Evolutionary conservation across 768 basidiomycete genomes (phyloP).

Genomic region (Suillus bovinus): DNA sequence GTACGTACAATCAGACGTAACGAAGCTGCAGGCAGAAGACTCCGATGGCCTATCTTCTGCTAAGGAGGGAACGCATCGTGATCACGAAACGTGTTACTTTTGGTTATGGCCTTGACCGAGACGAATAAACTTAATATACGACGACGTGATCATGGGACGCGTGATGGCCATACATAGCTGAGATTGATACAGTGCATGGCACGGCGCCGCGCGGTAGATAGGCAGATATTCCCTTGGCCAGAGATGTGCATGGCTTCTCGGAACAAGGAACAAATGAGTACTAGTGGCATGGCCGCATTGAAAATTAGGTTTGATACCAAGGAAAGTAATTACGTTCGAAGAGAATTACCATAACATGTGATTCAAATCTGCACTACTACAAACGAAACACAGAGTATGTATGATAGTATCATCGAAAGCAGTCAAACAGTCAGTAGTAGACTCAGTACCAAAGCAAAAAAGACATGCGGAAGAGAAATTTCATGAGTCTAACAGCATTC

Average conservation of each 20-base stretch:
- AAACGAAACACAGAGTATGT: neutral
- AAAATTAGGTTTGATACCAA: neutral
- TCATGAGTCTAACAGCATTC: conserved; percentile 7
- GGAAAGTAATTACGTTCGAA: neutral
- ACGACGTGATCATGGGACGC: neutral
- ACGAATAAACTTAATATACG: neutral
- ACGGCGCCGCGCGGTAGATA: neutral
- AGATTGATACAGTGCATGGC: neutral
- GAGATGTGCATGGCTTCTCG: neutral
- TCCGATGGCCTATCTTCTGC: neutral
- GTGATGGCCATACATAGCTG: neutral
- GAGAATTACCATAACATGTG: conserved; percentile 3
- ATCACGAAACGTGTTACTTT: neutral
- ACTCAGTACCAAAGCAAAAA: no score
- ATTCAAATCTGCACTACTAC: conserved; percentile 4
- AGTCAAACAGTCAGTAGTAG: neutral
- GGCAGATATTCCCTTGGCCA: neutral
- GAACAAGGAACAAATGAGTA: neutral
- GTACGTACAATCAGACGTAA: conserved; percentile 1
- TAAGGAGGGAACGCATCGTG: neutral
- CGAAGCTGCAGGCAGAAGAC: neutral
- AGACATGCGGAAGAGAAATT: neutral
- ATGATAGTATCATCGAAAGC: conserved; percentile 1
- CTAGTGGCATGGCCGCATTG: neutral
- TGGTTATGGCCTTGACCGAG: neutral